Evolutionary conservation across 2,329 filamentous ascomycete genomes (phyloP), one percentile per base, ranked within the genome.

Genomic region (Cercospora sp.): DNA sequence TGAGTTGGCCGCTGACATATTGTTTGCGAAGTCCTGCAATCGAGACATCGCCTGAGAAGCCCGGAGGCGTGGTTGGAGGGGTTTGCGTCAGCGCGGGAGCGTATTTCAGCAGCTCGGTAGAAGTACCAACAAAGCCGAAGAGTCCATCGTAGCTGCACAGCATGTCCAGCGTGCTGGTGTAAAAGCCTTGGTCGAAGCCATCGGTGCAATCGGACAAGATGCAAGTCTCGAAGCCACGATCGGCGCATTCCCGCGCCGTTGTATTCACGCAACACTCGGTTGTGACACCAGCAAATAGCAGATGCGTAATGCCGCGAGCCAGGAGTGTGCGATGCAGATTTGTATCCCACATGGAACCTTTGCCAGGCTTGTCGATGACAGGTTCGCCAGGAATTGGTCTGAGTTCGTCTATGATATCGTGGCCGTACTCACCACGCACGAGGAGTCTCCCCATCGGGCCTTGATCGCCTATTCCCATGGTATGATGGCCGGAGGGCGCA

Each of bases 221-320:
- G 79, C 86, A 88, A 75, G 84, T 87, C 72, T 88, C 85, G 70
- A 87, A 88, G 0, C 87, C 87, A n/a, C 87, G 82, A 72, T 88
- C 87, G 66, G 85, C 86, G 34, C 84, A 85, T 76, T 88, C 87
- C 43, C 86, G 79, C 2, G 86, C 79, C 0, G 85, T 86, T 0
- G 85, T 85, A 8, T 83, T 83, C 62, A 88, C 86, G 71, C 86
- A 88, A 71, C 85, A 86, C 75, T 88, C 86, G 0, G 85, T 87
- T 0, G 86, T 88, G 10, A 88, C 85, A 0, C 86, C 86, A n/a
- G 82, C 79, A 40, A 89, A 81, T 1, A 89, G 77, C 1, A 89
- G 76, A 75, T 89, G 86, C 2, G 86, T 88, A 65, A 88, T 84
- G 0, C 83, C 86, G 70, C 83, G 79, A 26, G 85, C 83, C 68